Base-by-base conservation (phyloP, 352 stramenopile genomes). In the Pythium scleroteichum region DNA sequence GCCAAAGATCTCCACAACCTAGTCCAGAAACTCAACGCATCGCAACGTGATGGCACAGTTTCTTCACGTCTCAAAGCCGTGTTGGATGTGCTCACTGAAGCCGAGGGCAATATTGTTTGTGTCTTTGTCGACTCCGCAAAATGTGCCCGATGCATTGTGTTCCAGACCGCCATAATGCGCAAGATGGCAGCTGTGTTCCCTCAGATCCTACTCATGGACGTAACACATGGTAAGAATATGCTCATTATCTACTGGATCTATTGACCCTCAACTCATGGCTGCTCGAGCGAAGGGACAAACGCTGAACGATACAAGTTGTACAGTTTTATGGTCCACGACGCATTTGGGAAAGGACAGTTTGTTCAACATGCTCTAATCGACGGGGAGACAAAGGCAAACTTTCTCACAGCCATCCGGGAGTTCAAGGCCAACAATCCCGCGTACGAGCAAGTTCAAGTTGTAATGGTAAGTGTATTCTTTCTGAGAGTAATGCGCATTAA, bases 321-420 rank as follows among this genome's bases (percentile, higher is more conserved):
- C 44, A 50, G 44, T 6, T 50, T 50, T 10, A 19, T 50, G 26
- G 22, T 32, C 9, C 7, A 50, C 10, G 44, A 50, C 8, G 44
- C 44, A 4, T 50, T 50, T 10, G 44, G 44, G 12, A 19, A 29
- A 14, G 44, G 44, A 17, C 44, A 50, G 17, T 50, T 29, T 24
- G 44, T 50, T 2, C 44, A 50, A 16, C 44, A 50, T 17, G 44
- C 44, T 1, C 20, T 50, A 13, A 32, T 50, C 19, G 44, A 50
- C 22, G 44, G 44, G 2, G 44, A 32, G 44, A 50, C 44, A 16
- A 32, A 26, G 19, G 2, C 19, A 7, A 47, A 50, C 44, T 50
- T 50, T n/a, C 44, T 50, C 44, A 50, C 20, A 1, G 44, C 44
- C 5, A 2, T 50, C 9, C 13, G 44, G 22, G 22, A 29, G 22